A percentile compares a stretch with the other conserved stretches of the same genome.
phyloP scores from a whole-genome alignment of 2,329 filamentous ascomycete species.

The Ophiostoma novo-ulmi region DNA sequence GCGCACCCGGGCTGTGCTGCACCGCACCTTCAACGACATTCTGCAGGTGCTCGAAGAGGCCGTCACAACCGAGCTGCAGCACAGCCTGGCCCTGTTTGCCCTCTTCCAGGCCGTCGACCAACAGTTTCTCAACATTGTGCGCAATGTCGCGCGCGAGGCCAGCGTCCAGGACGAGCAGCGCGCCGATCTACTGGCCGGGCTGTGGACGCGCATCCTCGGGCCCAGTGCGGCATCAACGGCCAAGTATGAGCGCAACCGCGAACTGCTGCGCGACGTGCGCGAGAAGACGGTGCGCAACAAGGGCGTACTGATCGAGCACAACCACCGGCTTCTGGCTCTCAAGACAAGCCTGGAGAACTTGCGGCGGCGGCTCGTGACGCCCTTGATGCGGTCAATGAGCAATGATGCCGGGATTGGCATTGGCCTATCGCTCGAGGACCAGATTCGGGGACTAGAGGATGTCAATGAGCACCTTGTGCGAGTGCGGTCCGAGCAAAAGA shows the following conservation, averaged over 20 bases:
- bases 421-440: constrained; percentile 72
- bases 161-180: constrained; percentile 75
- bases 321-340: constrained; percentile 73
- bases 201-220: constrained; percentile 83
- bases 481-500: constrained; percentile 74
- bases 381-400: constrained; percentile 67
- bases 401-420: constrained; percentile 30
- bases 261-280: constrained; percentile 71
- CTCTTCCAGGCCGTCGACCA: constrained; percentile 90
- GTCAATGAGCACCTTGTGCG: constrained; percentile 73
- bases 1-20: constrained; percentile 71
- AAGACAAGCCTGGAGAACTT: constrained; percentile 85
- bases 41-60: constrained; percentile 82
- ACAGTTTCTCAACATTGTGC: constrained; percentile 82
- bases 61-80: constrained; percentile 76
- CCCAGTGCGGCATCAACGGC: constrained; percentile 67
- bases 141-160: constrained; percentile 77
- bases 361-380: constrained; percentile 74
- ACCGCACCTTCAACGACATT: constrained; percentile 84
- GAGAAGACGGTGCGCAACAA: constrained; percentile 84
- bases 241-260: constrained; percentile 88
- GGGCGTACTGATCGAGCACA: constrained; percentile 77
- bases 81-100: constrained; percentile 73
- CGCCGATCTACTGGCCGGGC: constrained; percentile 71
- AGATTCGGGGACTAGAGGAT: constrained; percentile 75